Evolutionary conservation across 2,329 filamentous ascomycete genomes (phyloP).

Genomic region (Hymenotorrendiella dingleyae): DNA sequence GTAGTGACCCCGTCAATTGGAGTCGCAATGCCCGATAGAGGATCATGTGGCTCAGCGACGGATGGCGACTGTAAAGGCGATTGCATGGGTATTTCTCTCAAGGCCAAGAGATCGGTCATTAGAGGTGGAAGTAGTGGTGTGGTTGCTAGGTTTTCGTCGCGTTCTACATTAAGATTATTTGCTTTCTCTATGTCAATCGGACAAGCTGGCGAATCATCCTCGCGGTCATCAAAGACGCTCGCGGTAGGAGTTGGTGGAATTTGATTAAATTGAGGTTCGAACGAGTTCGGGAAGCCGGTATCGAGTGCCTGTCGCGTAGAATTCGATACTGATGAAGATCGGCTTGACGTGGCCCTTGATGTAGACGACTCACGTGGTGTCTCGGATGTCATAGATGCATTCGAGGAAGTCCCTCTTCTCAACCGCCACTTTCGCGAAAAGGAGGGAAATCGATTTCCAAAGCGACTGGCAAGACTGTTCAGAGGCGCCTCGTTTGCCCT

Average conservation of each 20-base stretch:
- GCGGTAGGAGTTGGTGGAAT: constrained; percentile 56
- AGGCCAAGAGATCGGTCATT: constrained; percentile 48
- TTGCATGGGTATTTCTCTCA: constrained; percentile 52
- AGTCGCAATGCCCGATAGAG: constrained; percentile 35
- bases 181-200: constrained; percentile 48
- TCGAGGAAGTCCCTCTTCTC: constrained; percentile 36
- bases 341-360: constrained; percentile 64
- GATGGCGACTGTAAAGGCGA: constrained; percentile 85
- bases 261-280: constrained; percentile 47
- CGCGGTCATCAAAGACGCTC: constrained; percentile 53
- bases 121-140: constrained; percentile 83
- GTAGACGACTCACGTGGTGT: constrained; percentile 20
- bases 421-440: constrained; percentile 49
- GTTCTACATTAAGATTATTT: constrained; percentile 42
- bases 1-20: constrained; percentile 37
- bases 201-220: constrained; percentile 40
- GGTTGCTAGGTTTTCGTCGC: constrained; percentile 60
- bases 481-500: constrained; percentile 54
- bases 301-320: constrained; percentile 44
- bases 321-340: constrained; percentile 71
- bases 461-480: constrained; percentile 55
- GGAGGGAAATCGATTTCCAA: constrained; percentile 54
- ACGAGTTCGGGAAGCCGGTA: no score
- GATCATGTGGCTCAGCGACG: constrained; percentile 49
- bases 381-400: constrained; percentile 18